Evolutionary conservation across 805 yeast genomes (phyloP).

Genomic region (Starmerella apis): DNA sequence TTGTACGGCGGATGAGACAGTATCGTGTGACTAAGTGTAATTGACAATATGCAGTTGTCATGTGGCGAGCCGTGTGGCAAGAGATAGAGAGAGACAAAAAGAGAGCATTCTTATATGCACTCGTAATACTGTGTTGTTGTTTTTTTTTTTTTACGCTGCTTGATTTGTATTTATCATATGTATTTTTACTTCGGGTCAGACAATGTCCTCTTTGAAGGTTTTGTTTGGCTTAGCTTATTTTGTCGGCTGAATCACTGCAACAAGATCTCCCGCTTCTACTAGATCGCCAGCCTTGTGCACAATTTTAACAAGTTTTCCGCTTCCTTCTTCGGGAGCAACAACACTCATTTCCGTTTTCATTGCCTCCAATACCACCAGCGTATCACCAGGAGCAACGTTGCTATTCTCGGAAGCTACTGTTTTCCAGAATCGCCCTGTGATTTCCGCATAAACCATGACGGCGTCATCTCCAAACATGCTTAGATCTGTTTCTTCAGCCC

Average conservation of each 20-base stretch:
- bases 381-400: constrained; percentile 59
- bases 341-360: constrained; percentile 98
- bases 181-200: no score
- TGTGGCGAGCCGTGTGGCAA: no score
- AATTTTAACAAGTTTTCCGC: constrained; percentile 31
- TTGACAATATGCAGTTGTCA: background rate
- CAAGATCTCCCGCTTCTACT: constrained; percentile 94
- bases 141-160: no score
- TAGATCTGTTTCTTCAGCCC: constrained; percentile 30
- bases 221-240: background rate
- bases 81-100: no score
- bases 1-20: no score
- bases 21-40: background rate
- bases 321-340: constrained; percentile 40
- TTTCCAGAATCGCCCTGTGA: constrained; percentile 95
- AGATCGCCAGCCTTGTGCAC: constrained; percentile 81
- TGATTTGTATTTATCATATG: no score
- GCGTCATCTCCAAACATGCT: constrained; percentile 68
- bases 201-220: no score
- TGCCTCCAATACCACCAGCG: constrained; percentile 84
- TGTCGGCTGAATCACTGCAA: constrained; percentile 57
- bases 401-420: constrained; percentile 73
- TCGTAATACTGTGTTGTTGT: no score
- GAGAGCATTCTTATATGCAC: no score
- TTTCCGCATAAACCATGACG: constrained; percentile 80